Evolutionary conservation across 2,329 filamentous ascomycete species (phyloP).

Genomic region (Penicillium sp.): DNA sequence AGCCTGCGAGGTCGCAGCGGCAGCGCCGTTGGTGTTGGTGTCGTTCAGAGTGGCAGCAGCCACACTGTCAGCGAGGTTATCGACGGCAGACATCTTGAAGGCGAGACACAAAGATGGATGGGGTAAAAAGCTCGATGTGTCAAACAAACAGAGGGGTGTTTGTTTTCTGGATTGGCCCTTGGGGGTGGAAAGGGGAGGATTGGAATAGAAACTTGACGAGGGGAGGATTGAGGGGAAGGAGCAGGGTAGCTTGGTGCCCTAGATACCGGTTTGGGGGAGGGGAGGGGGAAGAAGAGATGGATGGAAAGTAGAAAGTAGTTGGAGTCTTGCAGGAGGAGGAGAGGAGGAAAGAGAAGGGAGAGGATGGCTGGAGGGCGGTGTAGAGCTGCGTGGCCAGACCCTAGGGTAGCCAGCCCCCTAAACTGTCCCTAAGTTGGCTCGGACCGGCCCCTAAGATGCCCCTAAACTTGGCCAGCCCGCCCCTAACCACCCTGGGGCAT

Average conservation of each 20-base stretch:
- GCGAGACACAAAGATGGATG: constrained; percentile 38
- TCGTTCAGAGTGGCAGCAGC: constrained; percentile 68
- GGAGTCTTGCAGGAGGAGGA: constrained; percentile 28
- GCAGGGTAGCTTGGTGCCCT: constrained; percentile 91
- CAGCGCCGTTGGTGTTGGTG: constrained; percentile 56
- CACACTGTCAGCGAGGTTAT: constrained; percentile 71
- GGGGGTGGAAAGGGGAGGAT: constrained; percentile 26
- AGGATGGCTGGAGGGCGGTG: no score
- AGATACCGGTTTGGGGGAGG: constrained; percentile 56
- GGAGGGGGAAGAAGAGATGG: constrained; percentile 24
- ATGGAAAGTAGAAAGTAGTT: constrained; percentile 23
- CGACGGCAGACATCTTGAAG: constrained; percentile 77
- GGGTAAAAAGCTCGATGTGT: constrained; percentile 38
- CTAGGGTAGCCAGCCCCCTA: no score
- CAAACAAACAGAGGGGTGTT: constrained; percentile 69
- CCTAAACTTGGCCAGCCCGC: no score
- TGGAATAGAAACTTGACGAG: constrained; percentile 56
- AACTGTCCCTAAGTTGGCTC: no score
- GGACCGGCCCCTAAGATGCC: no score
- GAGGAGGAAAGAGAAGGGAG: constrained; percentile 24
- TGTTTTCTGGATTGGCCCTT: constrained; percentile 27
- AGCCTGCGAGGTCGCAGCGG: constrained; percentile 71
- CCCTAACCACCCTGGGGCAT: no score
- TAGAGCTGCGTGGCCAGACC: no score
- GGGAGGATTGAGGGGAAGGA: constrained; percentile 54